phyloP scores from a whole-genome alignment of 768 basidiomycete species.

The Tricholoma flavovirens region DNA sequence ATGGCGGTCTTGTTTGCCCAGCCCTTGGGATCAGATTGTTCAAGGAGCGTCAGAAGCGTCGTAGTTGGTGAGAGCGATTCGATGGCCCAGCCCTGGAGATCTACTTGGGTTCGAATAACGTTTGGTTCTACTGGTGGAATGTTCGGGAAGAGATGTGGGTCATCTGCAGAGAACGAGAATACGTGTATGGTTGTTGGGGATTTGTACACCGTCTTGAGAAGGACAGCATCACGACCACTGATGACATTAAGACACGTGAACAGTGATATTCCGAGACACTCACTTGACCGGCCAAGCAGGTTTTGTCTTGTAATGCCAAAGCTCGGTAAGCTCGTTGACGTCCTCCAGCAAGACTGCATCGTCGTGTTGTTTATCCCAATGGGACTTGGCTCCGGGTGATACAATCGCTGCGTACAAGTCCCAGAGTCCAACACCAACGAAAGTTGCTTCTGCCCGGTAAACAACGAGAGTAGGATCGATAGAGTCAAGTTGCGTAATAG shows the following conservation, averaged over 20 bases:
- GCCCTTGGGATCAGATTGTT: slow-evolving; percentile 95
- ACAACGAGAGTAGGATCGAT: slow-evolving; percentile 97
- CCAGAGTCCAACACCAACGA: slow-evolving; percentile 94
- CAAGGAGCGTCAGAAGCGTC: slow-evolving; percentile 86
- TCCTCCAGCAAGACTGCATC: slow-evolving; percentile 84
- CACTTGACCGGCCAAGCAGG: slow-evolving; percentile 93
- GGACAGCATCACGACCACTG: slow-evolving; percentile 86
- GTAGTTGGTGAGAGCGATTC: slow-evolving; percentile 94
- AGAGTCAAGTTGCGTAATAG: slow-evolving; percentile 91
- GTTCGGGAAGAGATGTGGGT: slow-evolving; percentile 77
- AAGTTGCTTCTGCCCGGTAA: slow-evolving; percentile 93
- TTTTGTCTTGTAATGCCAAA: slow-evolving; percentile 91
- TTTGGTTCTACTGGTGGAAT: slow-evolving; percentile 63
- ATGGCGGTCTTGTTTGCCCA: slow-evolving; percentile 95
- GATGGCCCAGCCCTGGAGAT: slow-evolving; percentile 98
- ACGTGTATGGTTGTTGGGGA: slow-evolving; percentile 93
- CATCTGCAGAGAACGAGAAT: slow-evolving; percentile 91
- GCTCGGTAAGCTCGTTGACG: slow-evolving; percentile 82
- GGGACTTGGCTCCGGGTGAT: slow-evolving; percentile 75
- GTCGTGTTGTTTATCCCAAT: slow-evolving; percentile 90
- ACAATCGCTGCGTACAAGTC: slow-evolving; percentile 85
- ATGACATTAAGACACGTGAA: slow-evolving; percentile 10
- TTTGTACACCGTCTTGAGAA: slow-evolving; percentile 95
- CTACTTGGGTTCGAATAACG: slow-evolving; percentile 90
- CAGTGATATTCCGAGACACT: slow-evolving; percentile 25